Evolutionary conservation across 1,284 basidiomycete species (phyloP), one percentile per base, ranked within the genome.

Genomic region (Neolentinus lepideus): DNA sequence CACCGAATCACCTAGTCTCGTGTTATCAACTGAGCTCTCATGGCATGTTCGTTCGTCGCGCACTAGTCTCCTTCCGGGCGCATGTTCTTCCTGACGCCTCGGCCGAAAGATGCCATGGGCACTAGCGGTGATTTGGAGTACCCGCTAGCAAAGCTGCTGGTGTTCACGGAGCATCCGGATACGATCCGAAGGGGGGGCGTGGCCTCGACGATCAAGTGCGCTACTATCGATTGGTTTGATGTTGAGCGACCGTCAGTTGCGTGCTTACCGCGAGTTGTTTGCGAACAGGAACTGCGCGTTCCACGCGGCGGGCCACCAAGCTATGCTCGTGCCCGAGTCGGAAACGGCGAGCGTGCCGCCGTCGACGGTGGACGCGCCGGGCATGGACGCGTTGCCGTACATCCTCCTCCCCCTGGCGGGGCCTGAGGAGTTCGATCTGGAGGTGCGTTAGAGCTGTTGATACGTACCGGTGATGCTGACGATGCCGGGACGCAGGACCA

Each of bases 361-460:
- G 0, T 85, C 84, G 14, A 73, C 69, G n/a, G 62, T 66, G 3
- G 71, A 69, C 12, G 90, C 88, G 38, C 85, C 89, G 8, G 92
- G 92, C 1, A 84, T 96, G 52, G 88, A 93, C 67, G 80, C 88
- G 4, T 75, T 97, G 3, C 87, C 91, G 0, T 89, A 85, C 63
- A 77, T 99, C 10, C 76, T 99, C 1, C 80, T 96, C 2, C 96
- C 96, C 0, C 78, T 99, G 2, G 94, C 95, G 59, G 95, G 95
- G 3, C 90, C 94, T 1, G 94, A 98, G 69, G 96, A 98, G 69
- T 86, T 92, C 59, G 92, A 96, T 58, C 76, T 94, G 1, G 94
- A 96, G 61, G 91, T 90, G 61, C 57, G 73, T 63, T 36, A n/a
- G n/a, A n/a, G n/a, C n/a, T n/a, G n/a, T n/a, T n/a, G n/a, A n/a